A percentile compares a stretch with the other conserved stretches of the same genome.
Evolutionary conservation across 176 grass and related monocot genomes (phyloP).

Genomic region (Oropetium thomaeum): DNA sequence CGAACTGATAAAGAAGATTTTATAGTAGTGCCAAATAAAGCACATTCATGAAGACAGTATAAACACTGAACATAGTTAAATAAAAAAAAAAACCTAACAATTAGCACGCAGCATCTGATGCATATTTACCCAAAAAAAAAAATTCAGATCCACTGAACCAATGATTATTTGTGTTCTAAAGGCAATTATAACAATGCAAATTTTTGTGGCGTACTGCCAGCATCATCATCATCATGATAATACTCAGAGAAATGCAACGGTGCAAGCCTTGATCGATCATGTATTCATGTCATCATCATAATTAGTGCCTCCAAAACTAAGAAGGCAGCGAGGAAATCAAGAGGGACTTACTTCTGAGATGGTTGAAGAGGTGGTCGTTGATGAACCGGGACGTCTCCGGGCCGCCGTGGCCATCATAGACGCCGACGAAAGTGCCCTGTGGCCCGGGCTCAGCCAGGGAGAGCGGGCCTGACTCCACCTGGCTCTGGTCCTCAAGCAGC

Average conservation of each 20-base stretch:
- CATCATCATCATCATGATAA: conserved; percentile 9
- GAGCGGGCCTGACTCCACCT: conserved; percentile 72
- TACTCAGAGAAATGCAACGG: background rate
- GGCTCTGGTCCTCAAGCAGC: conserved; percentile 84
- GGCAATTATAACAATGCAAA: conserved; percentile 6
- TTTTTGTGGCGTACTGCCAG: conserved; percentile 11
- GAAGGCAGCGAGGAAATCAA: background rate
- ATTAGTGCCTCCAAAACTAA: background rate
- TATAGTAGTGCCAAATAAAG: background rate
- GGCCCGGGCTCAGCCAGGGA: conserved; percentile 48
- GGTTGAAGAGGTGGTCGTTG: conserved; percentile 72
- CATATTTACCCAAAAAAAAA: too few relatives aligned
- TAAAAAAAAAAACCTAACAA: background rate
- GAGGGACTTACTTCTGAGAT: conserved; percentile 65
- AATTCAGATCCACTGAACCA: conserved; percentile 25
- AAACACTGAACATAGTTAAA: conserved; percentile 8
- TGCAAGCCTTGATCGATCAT: background rate
- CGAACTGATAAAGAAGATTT: conserved; percentile 12
- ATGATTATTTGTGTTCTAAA: background rate
- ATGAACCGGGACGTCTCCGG: conserved; percentile 72
- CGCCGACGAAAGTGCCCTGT: conserved; percentile 68
- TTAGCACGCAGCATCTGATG: background rate
- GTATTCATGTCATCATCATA: conserved; percentile 32
- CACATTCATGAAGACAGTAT: background rate
- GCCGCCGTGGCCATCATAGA: conserved; percentile 88